Percentiles rank a stretch among this genome's conserved stretches.
These are phyloP conservation scores for Verruconis gallopava DNA, from an alignment of 2,329 filamentous ascomycete species.

Conservation along the genomic window DNA sequence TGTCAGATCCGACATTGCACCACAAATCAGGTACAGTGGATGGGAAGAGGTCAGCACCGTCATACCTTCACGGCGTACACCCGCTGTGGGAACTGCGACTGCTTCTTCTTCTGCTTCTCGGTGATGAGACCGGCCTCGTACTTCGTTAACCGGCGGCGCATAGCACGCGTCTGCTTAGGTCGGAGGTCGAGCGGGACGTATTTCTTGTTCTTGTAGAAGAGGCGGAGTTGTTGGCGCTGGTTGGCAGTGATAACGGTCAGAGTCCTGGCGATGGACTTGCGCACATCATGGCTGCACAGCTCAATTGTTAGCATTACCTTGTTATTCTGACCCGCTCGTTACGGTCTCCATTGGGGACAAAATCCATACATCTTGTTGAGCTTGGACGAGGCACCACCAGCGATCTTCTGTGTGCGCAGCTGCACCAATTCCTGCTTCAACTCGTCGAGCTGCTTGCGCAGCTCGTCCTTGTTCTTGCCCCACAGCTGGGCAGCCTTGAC, in stretches of 20 bases:
- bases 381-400: constrained; percentile 83
- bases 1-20: too few relatives aligned
- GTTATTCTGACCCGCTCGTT: constrained; percentile 19
- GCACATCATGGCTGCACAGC: constrained; percentile 72
- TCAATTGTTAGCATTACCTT: constrained; percentile 10
- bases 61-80: constrained; percentile 97
- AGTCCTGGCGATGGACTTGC: constrained; percentile 98
- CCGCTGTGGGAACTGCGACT: constrained; percentile 92
- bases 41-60: too few relatives aligned
- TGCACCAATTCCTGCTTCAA: constrained; percentile 93
- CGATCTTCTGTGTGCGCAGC: constrained; percentile 97
- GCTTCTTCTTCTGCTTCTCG: constrained; percentile 94
- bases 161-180: constrained; percentile 94
- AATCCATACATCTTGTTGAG: constrained; percentile 84
- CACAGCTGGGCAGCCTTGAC: constrained; percentile 96
- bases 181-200: constrained; percentile 97
- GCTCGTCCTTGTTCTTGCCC: constrained; percentile 98
- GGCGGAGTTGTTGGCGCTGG: constrained; percentile 91
- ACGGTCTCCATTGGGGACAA: not conserved
- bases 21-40: too few relatives aligned
- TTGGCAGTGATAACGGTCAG: constrained; percentile 99
- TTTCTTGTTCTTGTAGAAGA: constrained; percentile 99
- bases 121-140: constrained; percentile 76
- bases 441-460: constrained; percentile 88
- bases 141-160: constrained; percentile 86